These are phyloP conservation scores for Talaromyces borbonicus DNA, from an alignment of 495 filamentous ascomycete species.

Conservation along the genomic window DNA sequence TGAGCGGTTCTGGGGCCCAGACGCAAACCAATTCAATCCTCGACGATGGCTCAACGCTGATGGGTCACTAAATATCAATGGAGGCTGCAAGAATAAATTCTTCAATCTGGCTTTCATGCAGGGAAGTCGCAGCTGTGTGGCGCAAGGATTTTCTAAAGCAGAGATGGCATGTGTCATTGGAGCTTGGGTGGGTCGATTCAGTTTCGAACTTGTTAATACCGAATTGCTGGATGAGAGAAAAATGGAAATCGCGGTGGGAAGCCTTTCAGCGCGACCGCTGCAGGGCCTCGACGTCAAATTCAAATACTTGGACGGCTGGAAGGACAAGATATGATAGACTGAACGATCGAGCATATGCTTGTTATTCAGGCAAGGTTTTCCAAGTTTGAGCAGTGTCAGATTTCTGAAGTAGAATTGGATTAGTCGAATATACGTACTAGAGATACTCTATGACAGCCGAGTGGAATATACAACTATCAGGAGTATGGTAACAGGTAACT, in stretches of 20 bases:
- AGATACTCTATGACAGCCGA: too few relatives aligned
- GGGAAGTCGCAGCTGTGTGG: slow-evolving; percentile 20
- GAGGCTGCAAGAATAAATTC: slow-evolving; percentile 14
- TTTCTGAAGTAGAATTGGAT: too few relatives aligned
- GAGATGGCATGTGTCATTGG: slow-evolving; percentile 9
- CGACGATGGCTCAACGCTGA: slow-evolving; percentile 50
- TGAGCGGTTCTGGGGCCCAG: slow-evolving; percentile 50
- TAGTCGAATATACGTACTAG: too few relatives aligned
- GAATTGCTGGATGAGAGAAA: neutral
- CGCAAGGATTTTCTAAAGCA: slow-evolving; percentile 14
- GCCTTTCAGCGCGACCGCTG: neutral
- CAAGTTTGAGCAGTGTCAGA: too few relatives aligned
- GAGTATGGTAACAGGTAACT: too few relatives aligned
- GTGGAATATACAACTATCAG: too few relatives aligned
- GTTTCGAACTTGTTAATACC: neutral
- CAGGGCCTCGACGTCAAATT: neutral
- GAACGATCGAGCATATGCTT: neutral
- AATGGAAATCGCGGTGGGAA: neutral
- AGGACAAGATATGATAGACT: neutral
- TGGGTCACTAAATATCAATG: slow-evolving; percentile 6
- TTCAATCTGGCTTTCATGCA: slow-evolving; percentile 17
- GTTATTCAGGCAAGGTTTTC: neutral
- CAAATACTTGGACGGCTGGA: neutral
- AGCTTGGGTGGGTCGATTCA: neutral
- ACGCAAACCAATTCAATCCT: slow-evolving; percentile 51